These are phyloP conservation scores for Amoeboaphelidium protococcarum DNA, from an alignment of 371 early-diverging fungal genomes.

Conservation along the genomic window DNA sequence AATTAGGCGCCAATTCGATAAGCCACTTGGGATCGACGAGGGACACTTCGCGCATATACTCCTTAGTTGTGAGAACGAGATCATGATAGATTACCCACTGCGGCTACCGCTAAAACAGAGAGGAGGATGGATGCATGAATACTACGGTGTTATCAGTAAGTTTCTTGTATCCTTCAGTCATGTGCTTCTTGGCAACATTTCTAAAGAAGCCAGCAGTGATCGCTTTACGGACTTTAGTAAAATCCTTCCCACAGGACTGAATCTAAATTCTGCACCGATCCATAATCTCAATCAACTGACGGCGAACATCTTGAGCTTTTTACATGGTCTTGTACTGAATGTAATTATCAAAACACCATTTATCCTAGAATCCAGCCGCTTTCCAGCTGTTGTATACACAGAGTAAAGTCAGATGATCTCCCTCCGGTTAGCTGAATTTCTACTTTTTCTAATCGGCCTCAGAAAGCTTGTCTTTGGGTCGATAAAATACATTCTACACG, in stretches of 20 bases:
- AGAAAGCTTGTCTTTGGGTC: constrained; percentile 87
- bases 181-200: constrained; percentile 87
- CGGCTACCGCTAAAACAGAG: constrained; percentile 80
- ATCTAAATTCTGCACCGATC: constrained; percentile 74
- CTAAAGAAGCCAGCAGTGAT: constrained; percentile 80
- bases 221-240: constrained; percentile 58
- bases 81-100: constrained; percentile 96
- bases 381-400: constrained; percentile 87
- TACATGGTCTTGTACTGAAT: constrained; percentile 68
- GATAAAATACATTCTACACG: constrained; percentile 72
- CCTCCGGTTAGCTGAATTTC: constrained; percentile 89
- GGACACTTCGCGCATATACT: constrained; percentile 90
- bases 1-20: constrained; percentile 83
- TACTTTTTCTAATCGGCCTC: constrained; percentile 81
- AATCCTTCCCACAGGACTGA: constrained; percentile 73
- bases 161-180: constrained; percentile 90
- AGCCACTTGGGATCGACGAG: constrained; percentile 93
- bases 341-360: constrained; percentile 92
- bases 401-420: constrained; percentile 84
- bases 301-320: constrained; percentile 72
- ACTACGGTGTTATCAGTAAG: constrained; percentile 83
- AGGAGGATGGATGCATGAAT: constrained; percentile 78
- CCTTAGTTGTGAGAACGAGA: constrained; percentile 83
- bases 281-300: constrained; percentile 87
- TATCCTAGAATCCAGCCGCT: constrained; percentile 43